A percentile compares a stretch with the other conserved stretches of the same genome.
Conservation (phyloP, 306 rosid species). For the Trichosanthes cucumerina region DNA sequence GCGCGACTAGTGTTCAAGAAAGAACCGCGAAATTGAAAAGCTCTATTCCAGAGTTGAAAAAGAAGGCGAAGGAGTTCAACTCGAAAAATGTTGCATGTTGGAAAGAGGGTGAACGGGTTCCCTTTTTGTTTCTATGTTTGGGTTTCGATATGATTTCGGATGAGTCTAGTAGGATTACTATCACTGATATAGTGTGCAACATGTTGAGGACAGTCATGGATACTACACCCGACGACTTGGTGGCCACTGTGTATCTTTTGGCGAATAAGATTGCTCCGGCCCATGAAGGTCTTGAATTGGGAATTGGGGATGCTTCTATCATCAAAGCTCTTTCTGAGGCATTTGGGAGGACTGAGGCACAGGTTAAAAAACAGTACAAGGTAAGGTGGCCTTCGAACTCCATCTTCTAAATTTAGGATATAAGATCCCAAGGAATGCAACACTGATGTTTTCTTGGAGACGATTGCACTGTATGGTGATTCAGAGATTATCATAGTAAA, state of each 20-base stretch:
- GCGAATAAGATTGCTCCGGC: slow-evolving; percentile 69
- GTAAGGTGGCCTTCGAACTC: slow-evolving; percentile 15
- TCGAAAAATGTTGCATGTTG: slow-evolving; percentile 40
- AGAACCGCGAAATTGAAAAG: slow-evolving; percentile 38
- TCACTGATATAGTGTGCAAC: slow-evolving; percentile 74
- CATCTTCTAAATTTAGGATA: background rate
- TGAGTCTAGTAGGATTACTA: slow-evolving; percentile 55
- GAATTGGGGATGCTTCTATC: slow-evolving; percentile 80
- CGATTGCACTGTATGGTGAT: background rate
- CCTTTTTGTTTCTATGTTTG: slow-evolving; percentile 50
- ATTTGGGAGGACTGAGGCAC: slow-evolving; percentile 52
- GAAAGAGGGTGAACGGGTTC: slow-evolving; percentile 57
- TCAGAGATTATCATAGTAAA: background rate
- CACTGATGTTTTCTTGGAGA: background rate
- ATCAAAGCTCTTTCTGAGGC: slow-evolving; percentile 79
- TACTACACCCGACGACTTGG: slow-evolving; percentile 58
- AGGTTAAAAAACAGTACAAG: slow-evolving; percentile 61
- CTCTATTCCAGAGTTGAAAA: slow-evolving; percentile 31
- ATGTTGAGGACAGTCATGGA: slow-evolving; percentile 68
- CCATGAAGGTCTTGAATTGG: slow-evolving; percentile 67
- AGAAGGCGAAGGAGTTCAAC: slow-evolving; percentile 51
- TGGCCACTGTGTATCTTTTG: slow-evolving; percentile 49
- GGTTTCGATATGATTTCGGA: slow-evolving; percentile 45
- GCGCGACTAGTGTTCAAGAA: slow-evolving; percentile 16
- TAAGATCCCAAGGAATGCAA: background rate